A percentile compares a stretch with the other conserved stretches of the same genome.
Evolutionary conservation across 345 rosid species (phyloP).

Genomic region (Pugionium cornutum): DNA sequence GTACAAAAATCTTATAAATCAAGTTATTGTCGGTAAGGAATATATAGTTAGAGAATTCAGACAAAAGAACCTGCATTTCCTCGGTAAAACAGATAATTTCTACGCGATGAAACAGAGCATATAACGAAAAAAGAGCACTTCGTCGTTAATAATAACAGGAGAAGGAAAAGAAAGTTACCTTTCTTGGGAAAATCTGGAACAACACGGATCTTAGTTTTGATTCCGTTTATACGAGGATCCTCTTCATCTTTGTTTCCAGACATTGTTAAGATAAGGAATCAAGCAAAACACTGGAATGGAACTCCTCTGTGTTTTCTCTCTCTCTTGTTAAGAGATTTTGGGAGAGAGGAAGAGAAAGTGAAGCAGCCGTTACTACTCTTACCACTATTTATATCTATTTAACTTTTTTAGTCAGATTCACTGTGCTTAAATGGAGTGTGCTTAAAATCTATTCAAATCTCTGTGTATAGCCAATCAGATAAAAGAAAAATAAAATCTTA

Average conservation of each 20-base stretch:
- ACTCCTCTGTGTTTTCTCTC: conserved; percentile 18
- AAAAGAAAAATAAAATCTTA: neutral
- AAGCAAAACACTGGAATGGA: neutral
- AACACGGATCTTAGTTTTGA: conserved; percentile 77
- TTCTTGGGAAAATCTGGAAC: conserved; percentile 84
- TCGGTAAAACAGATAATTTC: neutral
- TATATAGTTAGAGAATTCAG: conserved; percentile 12
- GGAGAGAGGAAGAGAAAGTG: conserved; percentile 33
- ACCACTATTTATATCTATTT: conserved; percentile 34
- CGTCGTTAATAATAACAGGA: neutral
- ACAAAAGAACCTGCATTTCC: neutral
- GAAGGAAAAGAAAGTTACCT: conserved; percentile 44
- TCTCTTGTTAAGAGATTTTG: conserved; percentile 7
- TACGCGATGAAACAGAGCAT: neutral
- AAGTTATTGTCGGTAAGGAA: conserved; percentile 7
- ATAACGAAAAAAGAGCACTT: neutral
- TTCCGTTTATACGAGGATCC: conserved; percentile 75
- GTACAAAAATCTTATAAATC: neutral
- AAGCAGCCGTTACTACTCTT: conserved; percentile 20
- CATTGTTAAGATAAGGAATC: conserved; percentile 50
- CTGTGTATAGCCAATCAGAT: conserved; percentile 17
- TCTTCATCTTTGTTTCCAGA: conserved; percentile 54
- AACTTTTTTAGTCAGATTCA: conserved; percentile 13
- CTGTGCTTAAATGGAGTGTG: conserved; percentile 29
- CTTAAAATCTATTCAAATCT: conserved; percentile 35